Conservation (phyloP, 306 rosid genomes). For the Vigna nakashimae region DNA sequence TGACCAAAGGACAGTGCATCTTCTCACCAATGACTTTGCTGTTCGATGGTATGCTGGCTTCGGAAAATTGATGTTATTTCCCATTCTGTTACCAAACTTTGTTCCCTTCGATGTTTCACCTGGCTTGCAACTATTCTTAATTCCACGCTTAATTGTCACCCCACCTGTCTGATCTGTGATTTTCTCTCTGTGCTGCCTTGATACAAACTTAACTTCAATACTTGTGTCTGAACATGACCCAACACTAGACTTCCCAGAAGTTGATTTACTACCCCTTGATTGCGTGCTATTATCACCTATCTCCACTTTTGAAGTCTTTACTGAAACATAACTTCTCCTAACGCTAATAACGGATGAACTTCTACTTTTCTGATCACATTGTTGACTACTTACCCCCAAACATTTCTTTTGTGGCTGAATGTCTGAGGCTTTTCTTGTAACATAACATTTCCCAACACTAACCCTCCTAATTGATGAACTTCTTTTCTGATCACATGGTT, state of each 20-base stretch:
- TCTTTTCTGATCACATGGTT: constrained; percentile 44
- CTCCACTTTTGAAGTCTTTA: constrained; percentile 43
- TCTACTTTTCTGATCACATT: constrained; percentile 47
- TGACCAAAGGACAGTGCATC: constrained; percentile 31
- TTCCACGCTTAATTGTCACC: constrained; percentile 44
- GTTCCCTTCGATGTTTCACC: constrained; percentile 44
- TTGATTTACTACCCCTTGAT: constrained; percentile 62
- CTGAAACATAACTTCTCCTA: constrained; percentile 57
- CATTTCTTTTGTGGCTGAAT: constrained; percentile 43
- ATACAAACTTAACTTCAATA: constrained; percentile 47
- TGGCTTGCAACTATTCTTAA: constrained; percentile 47
- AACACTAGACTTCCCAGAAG: constrained; percentile 77
- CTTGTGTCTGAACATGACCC: constrained; percentile 71
- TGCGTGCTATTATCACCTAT: constrained; percentile 47
- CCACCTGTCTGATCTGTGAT: constrained; percentile 49
- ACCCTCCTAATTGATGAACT: constrained; percentile 50
- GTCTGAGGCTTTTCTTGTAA: constrained; percentile 51
- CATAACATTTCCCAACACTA: constrained; percentile 56
- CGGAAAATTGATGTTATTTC: constrained; percentile 29
- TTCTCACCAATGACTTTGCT: constrained; percentile 67
- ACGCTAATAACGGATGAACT: constrained; percentile 53
- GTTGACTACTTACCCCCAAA: constrained; percentile 53
- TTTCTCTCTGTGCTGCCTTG: constrained; percentile 46
- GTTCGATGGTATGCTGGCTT: constrained; percentile 52
- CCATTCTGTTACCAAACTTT: constrained; percentile 46